These are phyloP conservation scores for Solanum pimpinellifolium DNA, from an alignment of 257 asterid genomes.

Conservation along the genomic window DNA sequence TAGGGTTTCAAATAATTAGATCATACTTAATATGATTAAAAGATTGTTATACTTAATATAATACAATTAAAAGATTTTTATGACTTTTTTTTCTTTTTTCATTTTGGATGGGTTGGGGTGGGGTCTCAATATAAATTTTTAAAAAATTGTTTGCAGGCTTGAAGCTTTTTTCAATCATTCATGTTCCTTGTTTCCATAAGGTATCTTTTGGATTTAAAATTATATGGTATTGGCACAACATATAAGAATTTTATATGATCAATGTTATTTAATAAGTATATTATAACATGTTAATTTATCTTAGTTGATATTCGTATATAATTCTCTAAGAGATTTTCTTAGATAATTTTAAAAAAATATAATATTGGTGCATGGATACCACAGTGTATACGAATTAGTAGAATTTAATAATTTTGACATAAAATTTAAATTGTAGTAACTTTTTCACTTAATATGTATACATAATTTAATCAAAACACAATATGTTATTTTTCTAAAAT, in stretches of 20 bases:
- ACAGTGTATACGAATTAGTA: neutral
- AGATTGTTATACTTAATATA: too few species aligned
- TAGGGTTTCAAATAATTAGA: neutral
- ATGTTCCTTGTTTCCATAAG: neutral
- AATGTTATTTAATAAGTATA: neutral
- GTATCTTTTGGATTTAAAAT: neutral
- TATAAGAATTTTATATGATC: neutral
- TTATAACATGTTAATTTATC: neutral
- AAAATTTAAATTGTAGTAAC: neutral
- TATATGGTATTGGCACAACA: neutral
- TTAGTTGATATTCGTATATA: neutral
- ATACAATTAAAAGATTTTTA: neutral
- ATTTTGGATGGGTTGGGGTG: neutral
- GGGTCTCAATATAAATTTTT: neutral
- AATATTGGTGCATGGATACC: neutral
- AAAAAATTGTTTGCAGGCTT: neutral
- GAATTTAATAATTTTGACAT: neutral
- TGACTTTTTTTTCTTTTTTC: neutral
- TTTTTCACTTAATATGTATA: neutral
- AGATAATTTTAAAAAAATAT: fast-evolving
- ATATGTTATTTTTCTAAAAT: neutral
- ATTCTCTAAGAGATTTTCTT: neutral
- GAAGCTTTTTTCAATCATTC: neutral
- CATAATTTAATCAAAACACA: neutral
- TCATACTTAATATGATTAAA: neutral